Base-by-base conservation (phyloP, 768 basidiomycete genomes). In the Artomyces pyxidatus region DNA sequence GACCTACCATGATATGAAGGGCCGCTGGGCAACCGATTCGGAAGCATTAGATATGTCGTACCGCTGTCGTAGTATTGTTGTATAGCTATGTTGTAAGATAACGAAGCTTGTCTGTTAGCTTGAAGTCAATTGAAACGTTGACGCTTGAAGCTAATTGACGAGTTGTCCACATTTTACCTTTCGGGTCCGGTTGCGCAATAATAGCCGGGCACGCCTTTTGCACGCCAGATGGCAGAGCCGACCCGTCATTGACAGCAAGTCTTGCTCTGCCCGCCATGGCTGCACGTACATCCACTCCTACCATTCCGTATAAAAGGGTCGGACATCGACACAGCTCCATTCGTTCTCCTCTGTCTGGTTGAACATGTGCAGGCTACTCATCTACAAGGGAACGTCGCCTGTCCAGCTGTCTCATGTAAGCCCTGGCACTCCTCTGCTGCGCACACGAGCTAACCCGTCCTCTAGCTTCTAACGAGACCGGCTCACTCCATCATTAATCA, bases 401-500 rank as follows among this genome's bases (percentile, higher is more conserved):
- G 93, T 96, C 46, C 87, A 92, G 59, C 74, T 97, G 46, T 89
- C 85, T 22, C 91, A 92, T 74, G 85, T 85, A 53, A 58, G 75
- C 65, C 35, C 30, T 48, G 45, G 21, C 38, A 19, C 50, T 48
- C 21, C 6, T 17, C 17, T 16, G 9, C 12, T 16, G 25, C 40
- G 30, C 6, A 26, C 17, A 38, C 7, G 19, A n/a, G 11, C 19
- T 28, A 6, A 43, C 37, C 48, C 17, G 21, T 6, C 21, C 4
- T 49, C 17, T 56, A 90, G 78, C 78, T 97, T n/a, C 75, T 97
- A 58, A 98, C 94, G 38, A 77, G 88, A 42, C 95, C 95, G 44
- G 84, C 85, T 52, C 95, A 97, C 69, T 91, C 88, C 3, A 96
- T 97, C 69, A 96, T 94, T 64, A 95, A 95, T 64, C 92, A 96